Conservation (phyloP, 805 yeast species). For the Teunomyces funiuensis region DNA sequence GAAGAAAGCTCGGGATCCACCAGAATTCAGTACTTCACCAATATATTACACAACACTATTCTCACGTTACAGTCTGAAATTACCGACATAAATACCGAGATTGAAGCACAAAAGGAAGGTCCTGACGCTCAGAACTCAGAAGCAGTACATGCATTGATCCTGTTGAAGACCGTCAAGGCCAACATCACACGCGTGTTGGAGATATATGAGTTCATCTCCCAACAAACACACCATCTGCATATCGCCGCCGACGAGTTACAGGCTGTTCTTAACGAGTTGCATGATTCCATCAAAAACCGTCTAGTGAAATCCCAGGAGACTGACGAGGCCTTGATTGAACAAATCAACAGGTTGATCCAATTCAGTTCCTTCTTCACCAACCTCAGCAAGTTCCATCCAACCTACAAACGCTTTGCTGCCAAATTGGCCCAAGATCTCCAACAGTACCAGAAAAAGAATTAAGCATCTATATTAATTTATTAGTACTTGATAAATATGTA, state of each 20-base stretch:
- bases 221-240: constrained; percentile 5
- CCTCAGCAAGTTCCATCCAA: constrained; percentile 48
- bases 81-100: constrained; percentile 10
- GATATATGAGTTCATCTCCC: constrained; percentile 35
- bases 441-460: not conserved
- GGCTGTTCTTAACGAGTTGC: constrained; percentile 29
- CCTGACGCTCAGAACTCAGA: constrained; percentile 10
- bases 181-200: constrained; percentile 48
- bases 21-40: constrained; percentile 65
- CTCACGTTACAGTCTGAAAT: constrained; percentile 46
- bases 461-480: not conserved
- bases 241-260: constrained; percentile 17
- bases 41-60: constrained; percentile 58
- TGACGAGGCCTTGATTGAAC: constrained; percentile 36
- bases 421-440: constrained; percentile 33
- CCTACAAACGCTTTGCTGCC: constrained; percentile 53
- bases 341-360: constrained; percentile 48
- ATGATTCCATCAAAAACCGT: constrained; percentile 45
- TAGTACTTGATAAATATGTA: constrained; percentile 1
- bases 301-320: constrained; percentile 19
- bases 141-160: constrained; percentile 38
- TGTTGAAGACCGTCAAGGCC: constrained; percentile 44
- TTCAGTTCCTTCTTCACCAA: constrained; percentile 55
- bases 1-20: constrained; percentile 15
- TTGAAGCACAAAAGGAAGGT: not conserved